These are phyloP conservation scores for Solanum hybrid DNA, from an alignment of 305 asterid genomes.

Conservation along the genomic window DNA sequence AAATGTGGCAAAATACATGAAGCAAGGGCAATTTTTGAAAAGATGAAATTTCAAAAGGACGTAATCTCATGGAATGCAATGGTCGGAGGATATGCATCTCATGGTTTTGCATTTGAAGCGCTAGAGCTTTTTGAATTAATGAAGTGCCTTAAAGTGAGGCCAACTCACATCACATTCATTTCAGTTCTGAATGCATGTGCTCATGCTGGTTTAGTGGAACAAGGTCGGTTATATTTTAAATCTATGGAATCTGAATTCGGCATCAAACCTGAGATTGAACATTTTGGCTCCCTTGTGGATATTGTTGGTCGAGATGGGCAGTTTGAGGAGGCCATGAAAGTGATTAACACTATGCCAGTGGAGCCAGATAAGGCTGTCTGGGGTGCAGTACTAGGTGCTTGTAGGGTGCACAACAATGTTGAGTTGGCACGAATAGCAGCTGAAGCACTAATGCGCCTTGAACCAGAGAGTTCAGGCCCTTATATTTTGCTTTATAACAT, in stretches of 20 bases:
- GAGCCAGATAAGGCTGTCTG: slow-evolving; percentile 67
- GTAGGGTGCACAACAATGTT: slow-evolving; percentile 55
- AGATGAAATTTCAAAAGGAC: slow-evolving; percentile 41
- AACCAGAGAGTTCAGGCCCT: slow-evolving; percentile 71
- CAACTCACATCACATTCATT: slow-evolving; percentile 62
- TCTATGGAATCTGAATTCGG: slow-evolving; percentile 61
- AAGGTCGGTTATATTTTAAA: slow-evolving; percentile 47
- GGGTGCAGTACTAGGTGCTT: slow-evolving; percentile 78
- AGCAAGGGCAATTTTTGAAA: slow-evolving; percentile 51
- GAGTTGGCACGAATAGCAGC: slow-evolving; percentile 61
- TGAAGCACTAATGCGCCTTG: slow-evolving; percentile 57
- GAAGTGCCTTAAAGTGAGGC: slow-evolving; percentile 46
- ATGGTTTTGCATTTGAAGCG: slow-evolving; percentile 62
- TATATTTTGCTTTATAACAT: slow-evolving; percentile 53
- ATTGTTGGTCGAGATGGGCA: slow-evolving; percentile 60
- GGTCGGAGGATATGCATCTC: slow-evolving; percentile 79
- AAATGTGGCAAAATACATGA: slow-evolving; percentile 70
- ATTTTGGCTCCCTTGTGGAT: slow-evolving; percentile 74
- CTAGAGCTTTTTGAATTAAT: slow-evolving; percentile 56
- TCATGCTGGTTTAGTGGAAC: slow-evolving; percentile 64
- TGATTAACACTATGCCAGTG: slow-evolving; percentile 45
- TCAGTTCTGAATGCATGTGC: slow-evolving; percentile 81
- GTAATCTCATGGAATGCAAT: slow-evolving; percentile 93
- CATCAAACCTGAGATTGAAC: slow-evolving; percentile 66
- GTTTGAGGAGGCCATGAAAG: slow-evolving; percentile 63